phyloP scores from a whole-genome alignment of 2,329 filamentous ascomycete genomes.

The Colletotrichum sp. region DNA sequence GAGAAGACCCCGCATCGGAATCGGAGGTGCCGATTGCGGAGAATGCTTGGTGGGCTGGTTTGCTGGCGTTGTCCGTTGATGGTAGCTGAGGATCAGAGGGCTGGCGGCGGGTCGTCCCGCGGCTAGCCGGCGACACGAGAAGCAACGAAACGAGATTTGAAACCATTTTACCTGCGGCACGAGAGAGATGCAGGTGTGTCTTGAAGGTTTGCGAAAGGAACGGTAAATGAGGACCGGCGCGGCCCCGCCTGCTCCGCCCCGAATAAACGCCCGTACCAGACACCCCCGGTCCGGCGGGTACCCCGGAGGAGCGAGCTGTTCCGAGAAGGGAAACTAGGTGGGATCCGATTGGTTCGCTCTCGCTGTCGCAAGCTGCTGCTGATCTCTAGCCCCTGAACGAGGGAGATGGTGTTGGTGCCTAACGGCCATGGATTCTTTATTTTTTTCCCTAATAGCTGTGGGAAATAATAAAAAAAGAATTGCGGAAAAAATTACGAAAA shows the following conservation, averaged over 20 bases:
- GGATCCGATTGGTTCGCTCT: conserved; percentile 5
- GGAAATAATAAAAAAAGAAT: neutral
- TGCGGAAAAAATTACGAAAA: neutral
- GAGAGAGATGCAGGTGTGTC: neutral
- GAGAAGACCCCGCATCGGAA: neutral
- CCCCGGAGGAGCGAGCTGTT: neutral
- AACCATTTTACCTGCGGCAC: neutral
- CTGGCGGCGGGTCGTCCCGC: neutral
- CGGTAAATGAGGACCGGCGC: neutral
- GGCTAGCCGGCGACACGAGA: neutral
- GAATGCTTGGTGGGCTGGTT: neutral
- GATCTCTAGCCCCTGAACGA: neutral
- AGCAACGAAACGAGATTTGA: neutral
- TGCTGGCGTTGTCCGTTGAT: neutral
- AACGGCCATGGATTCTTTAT: neutral
- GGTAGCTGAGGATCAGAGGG: neutral
- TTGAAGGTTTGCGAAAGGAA: neutral
- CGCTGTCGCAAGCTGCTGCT: neutral
- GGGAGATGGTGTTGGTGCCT: neutral
- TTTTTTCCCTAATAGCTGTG: neutral
- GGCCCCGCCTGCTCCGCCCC: neutral
- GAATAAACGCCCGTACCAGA: neutral
- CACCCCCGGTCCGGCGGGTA: neutral
- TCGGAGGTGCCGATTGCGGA: neutral
- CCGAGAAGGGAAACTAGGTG: conserved; percentile 7